Evolutionary conservation across 306 rosid species (phyloP).

Genomic region (Prunus kanzakura): DNA sequence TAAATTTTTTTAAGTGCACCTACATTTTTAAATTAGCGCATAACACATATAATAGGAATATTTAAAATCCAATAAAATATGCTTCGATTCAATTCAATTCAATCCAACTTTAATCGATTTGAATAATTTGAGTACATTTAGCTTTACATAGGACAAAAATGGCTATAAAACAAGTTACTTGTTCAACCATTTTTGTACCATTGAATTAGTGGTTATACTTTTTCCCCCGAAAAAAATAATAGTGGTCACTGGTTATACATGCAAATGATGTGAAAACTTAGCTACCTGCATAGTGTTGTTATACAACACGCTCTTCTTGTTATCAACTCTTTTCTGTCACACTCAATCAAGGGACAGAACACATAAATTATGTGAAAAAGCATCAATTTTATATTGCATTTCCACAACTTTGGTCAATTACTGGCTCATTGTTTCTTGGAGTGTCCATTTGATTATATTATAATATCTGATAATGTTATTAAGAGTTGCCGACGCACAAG

Average conservation of each 20-base stretch:
- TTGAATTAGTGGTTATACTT: neutral
- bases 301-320: neutral
- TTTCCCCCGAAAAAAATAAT: fast-evolving
- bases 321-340: neutral
- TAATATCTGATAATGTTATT: neutral
- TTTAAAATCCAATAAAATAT: too few species aligned
- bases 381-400: neutral
- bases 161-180: neutral
- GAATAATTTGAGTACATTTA: neutral
- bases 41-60: too few species aligned
- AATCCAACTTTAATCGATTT: too few species aligned
- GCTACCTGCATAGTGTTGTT: neutral
- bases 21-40: neutral
- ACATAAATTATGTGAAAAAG: neutral
- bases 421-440: neutral
- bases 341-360: neutral
- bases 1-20: neutral
- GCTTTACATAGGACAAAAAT: neutral
- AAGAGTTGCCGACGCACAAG: too few species aligned
- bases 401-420: neutral
- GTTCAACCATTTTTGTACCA: neutral
- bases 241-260: neutral
- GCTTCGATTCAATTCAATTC: too few species aligned
- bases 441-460: neutral
- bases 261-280: neutral